Evolutionary conservation across 345 rosid species (phyloP).

Genomic region (Hirschfeldia incana): DNA sequence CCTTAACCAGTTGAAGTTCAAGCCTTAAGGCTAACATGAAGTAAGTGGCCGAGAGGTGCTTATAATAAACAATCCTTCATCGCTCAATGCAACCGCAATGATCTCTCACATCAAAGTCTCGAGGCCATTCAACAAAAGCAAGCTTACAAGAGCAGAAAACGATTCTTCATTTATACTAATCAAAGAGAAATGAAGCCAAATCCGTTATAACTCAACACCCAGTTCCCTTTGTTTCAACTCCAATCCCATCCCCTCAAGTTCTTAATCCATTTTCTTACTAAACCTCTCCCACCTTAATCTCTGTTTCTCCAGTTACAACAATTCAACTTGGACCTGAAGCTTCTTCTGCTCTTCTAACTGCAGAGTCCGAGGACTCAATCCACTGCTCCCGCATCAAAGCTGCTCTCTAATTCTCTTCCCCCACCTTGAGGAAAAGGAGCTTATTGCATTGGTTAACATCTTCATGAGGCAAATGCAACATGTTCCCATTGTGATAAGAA

Average conservation of each 20-base stretch:
- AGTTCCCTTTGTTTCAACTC: slow-evolving; percentile 59
- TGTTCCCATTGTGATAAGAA: slow-evolving; percentile 83
- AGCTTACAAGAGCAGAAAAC: not conserved
- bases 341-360: slow-evolving; percentile 77
- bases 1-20: slow-evolving; percentile 3
- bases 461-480: slow-evolving; percentile 79
- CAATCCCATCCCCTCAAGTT: slow-evolving; percentile 68
- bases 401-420: slow-evolving; percentile 49
- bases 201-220: slow-evolving; percentile 14
- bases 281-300: slow-evolving; percentile 81
- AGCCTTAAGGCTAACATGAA: not conserved
- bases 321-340: slow-evolving; percentile 65
- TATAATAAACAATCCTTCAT: not conserved
- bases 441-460: not conserved
- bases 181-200: not conserved
- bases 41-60: not conserved
- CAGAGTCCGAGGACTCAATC: slow-evolving; percentile 64
- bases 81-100: slow-evolving; percentile 19
- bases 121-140: slow-evolving; percentile 10
- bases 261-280: slow-evolving; percentile 74
- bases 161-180: slow-evolving; percentile 9
- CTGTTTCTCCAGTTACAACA: slow-evolving; percentile 85
- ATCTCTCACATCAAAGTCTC: slow-evolving; percentile 36
- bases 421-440: slow-evolving; percentile 44
- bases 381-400: slow-evolving; percentile 63